These are phyloP conservation scores for Podaxis sp. DNA, from an alignment of 768 basidiomycete genomes.

Conservation along the genomic window DNA sequence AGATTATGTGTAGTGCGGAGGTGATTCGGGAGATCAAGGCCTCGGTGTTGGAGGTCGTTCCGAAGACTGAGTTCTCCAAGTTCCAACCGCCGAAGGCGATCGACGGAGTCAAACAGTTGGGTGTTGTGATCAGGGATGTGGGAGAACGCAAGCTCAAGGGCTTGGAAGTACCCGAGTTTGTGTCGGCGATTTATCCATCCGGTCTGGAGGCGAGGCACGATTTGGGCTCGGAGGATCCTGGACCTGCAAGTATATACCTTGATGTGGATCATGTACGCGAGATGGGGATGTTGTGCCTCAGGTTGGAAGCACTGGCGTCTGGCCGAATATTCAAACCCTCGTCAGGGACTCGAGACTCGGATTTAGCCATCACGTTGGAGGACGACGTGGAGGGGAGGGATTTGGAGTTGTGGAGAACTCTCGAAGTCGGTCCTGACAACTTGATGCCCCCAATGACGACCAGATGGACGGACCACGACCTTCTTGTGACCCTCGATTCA, in stretches of 20 bases:
- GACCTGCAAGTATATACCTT: conserved; percentile 54
- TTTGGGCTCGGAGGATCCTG: conserved; percentile 34
- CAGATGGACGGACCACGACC: conserved; percentile 65
- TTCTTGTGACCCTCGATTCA: conserved; percentile 73
- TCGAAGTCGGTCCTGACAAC: conserved; percentile 57
- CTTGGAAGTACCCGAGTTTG: conserved; percentile 82
- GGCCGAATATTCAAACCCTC: conserved; percentile 51
- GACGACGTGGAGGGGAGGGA: conserved; percentile 19
- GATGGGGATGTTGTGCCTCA: conserved; percentile 67
- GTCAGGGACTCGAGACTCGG: conserved; percentile 35
- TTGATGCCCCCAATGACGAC: conserved; percentile 68
- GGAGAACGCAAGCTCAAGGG: conserved; percentile 95
- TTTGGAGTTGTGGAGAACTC: conserved; percentile 20
- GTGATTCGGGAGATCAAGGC: conserved; percentile 79
- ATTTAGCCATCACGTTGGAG: conserved; percentile 26
- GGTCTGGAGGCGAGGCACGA: conserved; percentile 69
- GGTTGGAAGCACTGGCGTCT: conserved; percentile 73
- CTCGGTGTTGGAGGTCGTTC: conserved; percentile 46
- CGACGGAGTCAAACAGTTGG: conserved; percentile 71
- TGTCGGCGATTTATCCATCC: conserved; percentile 81
- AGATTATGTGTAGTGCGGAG: conserved; percentile 89
- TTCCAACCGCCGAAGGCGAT: conserved; percentile 56
- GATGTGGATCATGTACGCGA: conserved; percentile 71
- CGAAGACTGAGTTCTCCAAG: conserved; percentile 58
- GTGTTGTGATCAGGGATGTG: conserved; percentile 64